phyloP scores from a whole-genome alignment of 257 asterid species.

The Fraxinus pennsylvanica region DNA sequence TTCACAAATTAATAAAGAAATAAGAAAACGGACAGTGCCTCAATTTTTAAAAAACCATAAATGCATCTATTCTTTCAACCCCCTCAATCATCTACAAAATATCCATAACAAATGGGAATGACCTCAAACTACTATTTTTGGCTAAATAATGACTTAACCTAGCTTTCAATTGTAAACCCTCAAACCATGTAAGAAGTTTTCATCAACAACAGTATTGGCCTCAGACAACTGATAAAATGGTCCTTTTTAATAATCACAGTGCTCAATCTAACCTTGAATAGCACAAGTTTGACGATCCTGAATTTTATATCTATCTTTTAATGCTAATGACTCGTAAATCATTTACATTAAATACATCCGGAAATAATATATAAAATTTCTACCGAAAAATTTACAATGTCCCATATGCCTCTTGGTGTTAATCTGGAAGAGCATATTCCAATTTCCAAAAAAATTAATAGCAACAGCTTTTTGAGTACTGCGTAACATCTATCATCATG shows the following conservation, averaged over 20 bases:
- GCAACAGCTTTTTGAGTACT: not conserved
- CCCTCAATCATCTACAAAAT: conserved; percentile 1
- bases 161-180: conserved; percentile 5
- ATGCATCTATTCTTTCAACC: not conserved
- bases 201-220: not conserved
- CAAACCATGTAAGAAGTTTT: not conserved
- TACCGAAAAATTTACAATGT: not conserved
- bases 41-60: not conserved
- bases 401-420: not conserved
- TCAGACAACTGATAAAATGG: not conserved
- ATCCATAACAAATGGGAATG: conserved; percentile 3
- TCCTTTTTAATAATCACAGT: not conserved
- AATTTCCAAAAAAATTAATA: too few relatives aligned
- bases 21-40: not conserved
- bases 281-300: not conserved
- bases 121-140: conserved; percentile 10
- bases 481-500: too few relatives aligned
- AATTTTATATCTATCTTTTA: not conserved
- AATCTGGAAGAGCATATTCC: not conserved
- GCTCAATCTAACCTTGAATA: not conserved
- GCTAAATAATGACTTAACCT: conserved; percentile 3
- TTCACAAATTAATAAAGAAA: conserved; percentile 15
- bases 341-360: not conserved
- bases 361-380: not conserved
- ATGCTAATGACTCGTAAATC: not conserved